phyloP scores from a whole-genome alignment of 73 alveolate species.

The Paramecium octaurelia region DNA sequence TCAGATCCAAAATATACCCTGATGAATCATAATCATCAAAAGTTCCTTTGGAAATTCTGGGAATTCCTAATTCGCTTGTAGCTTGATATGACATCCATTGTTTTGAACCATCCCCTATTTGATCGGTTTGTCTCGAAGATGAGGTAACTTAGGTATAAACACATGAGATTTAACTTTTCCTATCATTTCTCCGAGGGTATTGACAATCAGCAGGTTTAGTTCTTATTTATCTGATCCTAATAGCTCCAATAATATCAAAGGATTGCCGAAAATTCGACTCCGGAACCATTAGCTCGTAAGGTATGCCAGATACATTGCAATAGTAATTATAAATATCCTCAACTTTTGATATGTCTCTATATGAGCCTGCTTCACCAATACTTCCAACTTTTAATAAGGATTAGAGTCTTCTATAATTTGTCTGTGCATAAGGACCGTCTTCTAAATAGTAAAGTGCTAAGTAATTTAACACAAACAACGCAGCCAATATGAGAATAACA shows the following conservation, averaged over 20 bases:
- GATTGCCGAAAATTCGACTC: not conserved
- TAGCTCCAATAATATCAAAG: slow-evolving; percentile 11
- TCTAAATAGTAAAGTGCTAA: not conserved
- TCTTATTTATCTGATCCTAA: slow-evolving; percentile 31
- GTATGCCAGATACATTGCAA: not conserved
- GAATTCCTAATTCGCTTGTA: not conserved
- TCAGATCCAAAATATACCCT: slow-evolving; percentile 25
- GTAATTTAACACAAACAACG: not conserved
- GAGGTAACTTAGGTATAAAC: not conserved
- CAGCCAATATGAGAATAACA: not conserved
- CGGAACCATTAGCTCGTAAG: not conserved
- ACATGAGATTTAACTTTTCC: not conserved
- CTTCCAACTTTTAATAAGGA: not conserved
- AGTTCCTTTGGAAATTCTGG: not conserved
- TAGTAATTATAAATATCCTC: not conserved
- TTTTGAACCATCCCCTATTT: slow-evolving; percentile 30
- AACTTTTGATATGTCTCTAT: not conserved
- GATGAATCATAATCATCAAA: slow-evolving; percentile 23
- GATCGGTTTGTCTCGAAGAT: not conserved
- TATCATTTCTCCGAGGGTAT: not conserved
- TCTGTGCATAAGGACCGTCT: not conserved
- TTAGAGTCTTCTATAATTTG: not conserved
- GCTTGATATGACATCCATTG: not conserved
- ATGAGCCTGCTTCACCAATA: not conserved
- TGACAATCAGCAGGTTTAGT: not conserved